Evolutionary conservation across 1,139 yeast species (phyloP), one percentile per base, ranked within the genome.

Genomic region (Zygosaccharomyces pseudobailii): DNA sequence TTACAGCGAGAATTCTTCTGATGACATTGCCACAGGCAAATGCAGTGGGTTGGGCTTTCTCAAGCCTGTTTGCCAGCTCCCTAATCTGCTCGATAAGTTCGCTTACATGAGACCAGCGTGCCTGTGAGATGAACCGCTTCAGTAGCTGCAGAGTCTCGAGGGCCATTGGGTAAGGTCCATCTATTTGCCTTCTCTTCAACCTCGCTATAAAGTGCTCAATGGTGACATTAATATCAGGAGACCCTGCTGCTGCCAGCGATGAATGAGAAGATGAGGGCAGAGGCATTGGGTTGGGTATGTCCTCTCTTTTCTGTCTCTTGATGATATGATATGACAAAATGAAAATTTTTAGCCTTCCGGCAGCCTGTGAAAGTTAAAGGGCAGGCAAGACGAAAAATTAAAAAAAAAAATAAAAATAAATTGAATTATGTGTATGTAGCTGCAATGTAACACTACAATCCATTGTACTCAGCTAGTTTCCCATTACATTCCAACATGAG

Each of bases 11-110:
- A 1, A 92, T 92, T 64, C 98, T 77, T 66, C 97, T 80, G 20
- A 92, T 87, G 41, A 92, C 83, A 65, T 92, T 94, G 5, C 97
- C 98, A 45, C 94, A 80, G 8, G 90, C 80, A 56, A 89, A 82
- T 59, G 90, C 96, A 55, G 83, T 74, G 5, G 92, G 90, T 55
- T 80, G 84, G 2, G 90, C 86, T 32, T 72, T 74, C 33, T 79
- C 79, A 37, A 84, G 64, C 22, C 75, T 69, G 36, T 68, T 70
- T 2, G 92, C 94, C 19, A 84, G 77, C 49, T 71, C 70, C 59
- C 94, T 79, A 53, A 92, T 81, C 49, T 85, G 80, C 19, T 69
- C 69, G 39, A 90, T 81, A 55, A 92, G 74, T 53, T 87, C 89
- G 51, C 79, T 82, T 7, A 87, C 80, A 50, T 82, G 79, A 37